phyloP scores from a whole-genome alignment of 169 alveolate species.

The Neospora caninum region DNA sequence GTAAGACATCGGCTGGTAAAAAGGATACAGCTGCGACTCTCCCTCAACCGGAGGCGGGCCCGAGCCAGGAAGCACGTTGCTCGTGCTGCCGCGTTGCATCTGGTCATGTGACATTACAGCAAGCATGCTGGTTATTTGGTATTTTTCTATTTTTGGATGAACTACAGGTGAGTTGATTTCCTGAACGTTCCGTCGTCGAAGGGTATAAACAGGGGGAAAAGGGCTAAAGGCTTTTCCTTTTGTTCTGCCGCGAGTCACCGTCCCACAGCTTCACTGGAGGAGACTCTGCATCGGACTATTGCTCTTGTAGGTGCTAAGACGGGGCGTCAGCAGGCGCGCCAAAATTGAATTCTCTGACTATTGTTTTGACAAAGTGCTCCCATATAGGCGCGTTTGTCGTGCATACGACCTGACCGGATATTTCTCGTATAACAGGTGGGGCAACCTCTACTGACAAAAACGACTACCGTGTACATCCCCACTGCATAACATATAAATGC shows the following conservation, averaged over 20 bases:
- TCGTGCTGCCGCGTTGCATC: neutral
- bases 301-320: neutral
- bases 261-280: too few species aligned
- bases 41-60: neutral
- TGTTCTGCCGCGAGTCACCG: too few species aligned
- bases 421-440: too few species aligned
- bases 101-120: constrained; percentile 12
- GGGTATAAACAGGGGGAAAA: too few species aligned
- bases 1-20: neutral
- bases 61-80: neutral
- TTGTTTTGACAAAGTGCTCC: too few species aligned
- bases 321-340: neutral
- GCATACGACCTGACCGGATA: too few species aligned
- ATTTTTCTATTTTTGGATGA: neutral
- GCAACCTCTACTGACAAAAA: too few species aligned
- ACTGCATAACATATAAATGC: too few species aligned
- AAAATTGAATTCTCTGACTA: neutral
- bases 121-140: constrained; percentile 31
- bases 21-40: neutral
- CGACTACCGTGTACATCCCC: too few species aligned
- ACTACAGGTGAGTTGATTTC: neutral
- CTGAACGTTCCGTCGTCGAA: neutral
- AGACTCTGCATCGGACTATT: too few species aligned
- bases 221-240: too few species aligned
- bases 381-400: too few species aligned